These are phyloP conservation scores for Tetradesmus obliquus DNA, from an alignment of 139 green algal genomes.

Conservation along the genomic window DNA sequence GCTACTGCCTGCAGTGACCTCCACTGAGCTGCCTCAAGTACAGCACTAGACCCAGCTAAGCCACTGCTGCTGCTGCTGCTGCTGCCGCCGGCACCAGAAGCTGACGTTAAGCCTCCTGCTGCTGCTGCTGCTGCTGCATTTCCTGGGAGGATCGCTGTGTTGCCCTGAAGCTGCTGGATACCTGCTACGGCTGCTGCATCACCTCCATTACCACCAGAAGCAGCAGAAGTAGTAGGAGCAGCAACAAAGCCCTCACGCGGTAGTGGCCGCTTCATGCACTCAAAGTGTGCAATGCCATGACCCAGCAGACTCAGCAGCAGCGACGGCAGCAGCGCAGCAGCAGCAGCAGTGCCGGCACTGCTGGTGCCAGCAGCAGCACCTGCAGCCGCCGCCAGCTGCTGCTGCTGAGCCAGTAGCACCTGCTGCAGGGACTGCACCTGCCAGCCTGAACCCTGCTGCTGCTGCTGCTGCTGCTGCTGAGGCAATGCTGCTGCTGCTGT, in stretches of 20 bases:
- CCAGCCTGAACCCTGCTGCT: background rate
- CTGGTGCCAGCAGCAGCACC: background rate
- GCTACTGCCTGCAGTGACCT: background rate
- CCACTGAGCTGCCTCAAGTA: conserved; percentile 19
- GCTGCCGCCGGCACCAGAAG: background rate
- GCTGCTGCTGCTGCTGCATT: conserved; percentile 7
- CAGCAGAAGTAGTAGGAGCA: background rate
- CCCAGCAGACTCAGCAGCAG: conserved; percentile 11
- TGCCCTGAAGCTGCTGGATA: background rate
- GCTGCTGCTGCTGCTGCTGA: background rate
- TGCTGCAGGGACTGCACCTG: background rate
- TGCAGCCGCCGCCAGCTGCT: conserved; percentile 14
- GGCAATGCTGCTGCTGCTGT: no score
- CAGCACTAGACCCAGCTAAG: background rate
- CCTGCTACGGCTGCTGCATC: background rate
- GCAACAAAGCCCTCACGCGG: background rate
- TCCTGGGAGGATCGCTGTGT: background rate
- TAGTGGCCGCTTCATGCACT: conserved; percentile 7
- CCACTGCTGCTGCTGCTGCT: background rate
- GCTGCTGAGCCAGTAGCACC: background rate
- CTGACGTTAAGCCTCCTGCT: background rate
- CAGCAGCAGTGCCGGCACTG: background rate
- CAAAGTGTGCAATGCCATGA: conserved; percentile 15
- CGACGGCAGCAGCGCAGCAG: conserved; percentile 15
- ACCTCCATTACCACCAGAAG: background rate